Base-by-base conservation (phyloP, 2,329 filamentous ascomycete species). In the Fusarium agapanthi region DNA sequence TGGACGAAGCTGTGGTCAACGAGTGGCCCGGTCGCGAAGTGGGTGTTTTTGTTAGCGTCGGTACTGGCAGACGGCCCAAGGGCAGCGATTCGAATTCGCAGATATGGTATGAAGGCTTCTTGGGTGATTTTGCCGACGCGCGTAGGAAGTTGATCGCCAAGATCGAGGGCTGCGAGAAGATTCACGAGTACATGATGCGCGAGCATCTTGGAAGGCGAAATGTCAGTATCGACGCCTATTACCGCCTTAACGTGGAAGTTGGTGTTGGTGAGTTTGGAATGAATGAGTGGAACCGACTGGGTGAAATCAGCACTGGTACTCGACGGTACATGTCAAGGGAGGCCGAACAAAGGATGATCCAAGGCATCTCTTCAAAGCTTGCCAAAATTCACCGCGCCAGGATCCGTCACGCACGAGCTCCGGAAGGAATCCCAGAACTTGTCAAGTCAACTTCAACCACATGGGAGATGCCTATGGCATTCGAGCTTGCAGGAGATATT, bases 201-300 rank as follows among this genome's bases (percentile, higher is more conserved):
- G 93, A 97, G 53, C 90, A 95, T 74, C 86, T 98, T 28, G 84
- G 89, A 12, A 93, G 91, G 80, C 90, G 95, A 38, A 90, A 92
- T 32, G 93, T 98, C 67, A 95, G 93, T 76, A 88, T 90, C 57
- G 95, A 98, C 65, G 94, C 97, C 80, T 99, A 99, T 84, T 97
- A 95, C 81, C 92, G 96, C 13, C 86, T 98, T n/a, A 99, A 99
- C 73, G 96, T 98, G 44, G 95, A 98, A 79, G 91, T 97, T 22
- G 96, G 95, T 3, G 95, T 98, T 7, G 95, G 95, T 59, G 96
- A 98, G 79, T 98, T 98, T 80, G 95, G 93, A 57, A 98, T 99
- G 95, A 99, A 98, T 79, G 96, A 98, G 80, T 99, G 96, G 96
- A 90, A 94, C 77, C 90, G 95, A 7, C 85, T 98, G n/a, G 92